phyloP scores from a whole-genome alignment of 2,329 filamentous ascomycete species.

The Xylaria sp. region DNA sequence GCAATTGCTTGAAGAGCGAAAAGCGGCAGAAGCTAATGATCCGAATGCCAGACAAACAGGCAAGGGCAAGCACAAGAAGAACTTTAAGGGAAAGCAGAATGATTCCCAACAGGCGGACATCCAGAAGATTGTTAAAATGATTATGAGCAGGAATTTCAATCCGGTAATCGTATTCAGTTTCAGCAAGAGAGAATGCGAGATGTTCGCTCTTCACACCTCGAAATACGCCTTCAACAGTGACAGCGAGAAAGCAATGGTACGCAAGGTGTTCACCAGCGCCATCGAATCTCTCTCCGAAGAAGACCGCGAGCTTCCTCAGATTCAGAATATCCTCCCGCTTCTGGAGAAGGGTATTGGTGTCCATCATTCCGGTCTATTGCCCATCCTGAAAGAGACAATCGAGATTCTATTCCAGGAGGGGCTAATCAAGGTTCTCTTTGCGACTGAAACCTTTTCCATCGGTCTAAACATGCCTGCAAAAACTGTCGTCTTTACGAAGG shows the following conservation, averaged over 20 bases:
- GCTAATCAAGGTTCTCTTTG: constrained; percentile 96
- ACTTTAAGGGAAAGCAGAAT: constrained; percentile 84
- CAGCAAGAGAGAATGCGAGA: constrained; percentile 96
- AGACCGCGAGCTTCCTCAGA: constrained; percentile 88
- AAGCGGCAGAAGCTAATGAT: constrained; percentile 85
- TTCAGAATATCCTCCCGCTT: constrained; percentile 88
- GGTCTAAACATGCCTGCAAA: constrained; percentile 99
- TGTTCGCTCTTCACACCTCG: constrained; percentile 86
- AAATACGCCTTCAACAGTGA: constrained; percentile 94
- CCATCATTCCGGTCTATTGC: constrained; percentile 94
- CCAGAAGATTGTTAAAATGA: constrained; percentile 98
- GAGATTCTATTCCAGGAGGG: constrained; percentile 99
- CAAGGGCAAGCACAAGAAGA: constrained; percentile 90
- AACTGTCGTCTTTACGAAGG: constrained; percentile 98
- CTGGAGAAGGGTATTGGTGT: constrained; percentile 93
- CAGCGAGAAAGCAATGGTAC: constrained; percentile 93
- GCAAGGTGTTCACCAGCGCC: constrained; percentile 92
- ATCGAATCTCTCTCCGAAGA: constrained; percentile 93
- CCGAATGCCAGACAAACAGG: constrained; percentile 83
- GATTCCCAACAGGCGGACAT: constrained; percentile 82
- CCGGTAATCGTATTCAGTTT: constrained; percentile 99
- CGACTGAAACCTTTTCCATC: constrained; percentile 98
- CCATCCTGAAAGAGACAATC: constrained; percentile 97
- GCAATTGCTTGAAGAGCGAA: constrained; percentile 86
- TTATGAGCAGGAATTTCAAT: constrained; percentile 96